Conservation (phyloP, 1,284 basidiomycete genomes). For the Malassezia vespertilionis region DNA sequence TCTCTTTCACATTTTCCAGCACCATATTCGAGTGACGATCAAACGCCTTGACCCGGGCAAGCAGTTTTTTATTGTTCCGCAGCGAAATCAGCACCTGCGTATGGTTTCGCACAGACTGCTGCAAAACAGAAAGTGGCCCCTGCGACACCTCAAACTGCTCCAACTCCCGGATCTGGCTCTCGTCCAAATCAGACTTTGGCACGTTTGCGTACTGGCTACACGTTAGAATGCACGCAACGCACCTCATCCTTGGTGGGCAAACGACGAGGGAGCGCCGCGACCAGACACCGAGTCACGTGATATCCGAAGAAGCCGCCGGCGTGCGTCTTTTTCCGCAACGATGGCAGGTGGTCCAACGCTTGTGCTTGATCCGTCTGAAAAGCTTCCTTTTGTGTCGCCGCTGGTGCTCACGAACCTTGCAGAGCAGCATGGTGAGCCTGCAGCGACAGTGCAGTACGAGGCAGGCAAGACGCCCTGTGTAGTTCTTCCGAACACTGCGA, state of each 20-base stretch:
- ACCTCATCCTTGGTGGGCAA: slow-evolving; percentile 5
- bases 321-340: neutral
- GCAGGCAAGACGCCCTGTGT: slow-evolving; percentile 22
- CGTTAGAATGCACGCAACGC: neutral
- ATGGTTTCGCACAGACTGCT: slow-evolving; percentile 94
- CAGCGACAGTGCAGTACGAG: slow-evolving; percentile 20
- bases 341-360: slow-evolving; percentile 5
- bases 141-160: slow-evolving; percentile 53
- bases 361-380: slow-evolving; percentile 17
- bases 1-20: slow-evolving; percentile 52
- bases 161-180: slow-evolving; percentile 83
- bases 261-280: too few relatives aligned
- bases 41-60: slow-evolving; percentile 96
- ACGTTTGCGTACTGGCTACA: slow-evolving; percentile 87
- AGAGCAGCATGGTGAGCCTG: neutral
- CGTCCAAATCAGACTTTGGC: slow-evolving; percentile 92
- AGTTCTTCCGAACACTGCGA: slow-evolving; percentile 14
- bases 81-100: slow-evolving; percentile 94
- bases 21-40: slow-evolving; percentile 98
- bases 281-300: slow-evolving; percentile 8
- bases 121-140: slow-evolving; percentile 89
- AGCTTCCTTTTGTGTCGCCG: slow-evolving; percentile 17
- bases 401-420: slow-evolving; percentile 14
- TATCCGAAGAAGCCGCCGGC: neutral
- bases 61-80: slow-evolving; percentile 94